Base-by-base conservation (phyloP, 2,329 filamentous ascomycete species). In the Penicillium sp. region DNA sequence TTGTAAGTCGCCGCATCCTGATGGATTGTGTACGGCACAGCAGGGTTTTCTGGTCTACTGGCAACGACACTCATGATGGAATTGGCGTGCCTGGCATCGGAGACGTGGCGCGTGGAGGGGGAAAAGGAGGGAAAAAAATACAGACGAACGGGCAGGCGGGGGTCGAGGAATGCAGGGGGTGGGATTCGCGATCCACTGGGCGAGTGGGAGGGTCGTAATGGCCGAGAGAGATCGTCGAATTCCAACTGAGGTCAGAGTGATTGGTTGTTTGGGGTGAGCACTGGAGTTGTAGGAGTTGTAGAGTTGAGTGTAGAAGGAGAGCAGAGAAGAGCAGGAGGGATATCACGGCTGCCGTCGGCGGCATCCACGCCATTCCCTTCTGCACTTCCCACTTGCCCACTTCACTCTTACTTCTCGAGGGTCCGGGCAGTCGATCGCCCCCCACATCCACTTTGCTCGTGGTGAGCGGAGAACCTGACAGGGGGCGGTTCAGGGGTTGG, bases 51-150 rank as follows among this genome's bases (percentile, higher is more conserved):
- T 23, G 69, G 67, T 68, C 68, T 71, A 63, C 66, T 72, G 54
- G 69, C 69, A 50, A 74, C 65, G 49, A 71, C 68, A 57, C 67
- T 75, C 73, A 75, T 75, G 33, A 49, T 68, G 65, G 61, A 56
- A 40, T 30, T 52, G 40, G 27, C 44, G 44, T 46, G 51, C 54
- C 49, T 58, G 29, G 55, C 60, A 63, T 63, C 46, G 54, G 55
- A 59, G 45, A 42, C 45, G 55, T 43, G 18, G 29, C 32, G 48
- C 39, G 44, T 23, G 51, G 32, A 33, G 40, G 43, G 45, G 43
- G 43, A 49, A 49, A 49, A 51, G 36, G 52, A 47, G 56, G 50
- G 54, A 49, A 51, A 49, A 49, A 46, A 39, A 50, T 39, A 8
- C 17, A 49, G 30, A 34, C 27, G 46, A 51, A 51, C 43, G 36